Percentiles rank a stretch among this genome's conserved stretches.
Conservation (phyloP, 1,284 basidiomycete species). For the Dichomitus squalens region DNA sequence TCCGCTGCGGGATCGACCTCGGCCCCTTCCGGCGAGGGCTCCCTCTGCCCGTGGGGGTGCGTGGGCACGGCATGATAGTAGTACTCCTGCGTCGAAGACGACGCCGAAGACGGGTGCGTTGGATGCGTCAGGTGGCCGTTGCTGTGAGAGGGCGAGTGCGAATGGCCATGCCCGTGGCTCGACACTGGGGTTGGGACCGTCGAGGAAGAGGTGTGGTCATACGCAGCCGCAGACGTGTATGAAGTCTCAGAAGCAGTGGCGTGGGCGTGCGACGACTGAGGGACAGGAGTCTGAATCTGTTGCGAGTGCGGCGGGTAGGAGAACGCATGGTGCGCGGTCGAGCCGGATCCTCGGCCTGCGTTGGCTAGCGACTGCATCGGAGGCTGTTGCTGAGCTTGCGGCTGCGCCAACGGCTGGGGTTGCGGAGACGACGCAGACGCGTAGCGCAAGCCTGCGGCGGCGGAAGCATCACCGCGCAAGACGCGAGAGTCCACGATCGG, state of each 20-base stretch:
- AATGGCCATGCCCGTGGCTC: background rate
- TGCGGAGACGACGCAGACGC: slow-evolving; percentile 7
- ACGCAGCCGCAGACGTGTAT: background rate
- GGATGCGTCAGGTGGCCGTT: too few species aligned
- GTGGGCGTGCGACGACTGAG: slow-evolving; percentile 1
- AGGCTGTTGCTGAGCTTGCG: background rate
- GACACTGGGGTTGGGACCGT: background rate
- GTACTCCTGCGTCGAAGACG: slow-evolving; percentile 1
- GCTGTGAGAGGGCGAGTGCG: background rate
- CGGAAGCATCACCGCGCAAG: slow-evolving; percentile 9
- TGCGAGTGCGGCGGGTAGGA: slow-evolving; percentile 15
- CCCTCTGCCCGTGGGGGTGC: slow-evolving; percentile 9
- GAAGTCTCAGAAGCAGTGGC: background rate
- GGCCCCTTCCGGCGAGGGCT: slow-evolving; percentile 13
- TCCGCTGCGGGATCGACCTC: slow-evolving; percentile 4
- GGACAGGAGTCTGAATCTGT: slow-evolving; percentile 1
- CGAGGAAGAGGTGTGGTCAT: background rate
- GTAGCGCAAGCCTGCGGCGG: slow-evolving; percentile 2
- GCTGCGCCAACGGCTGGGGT: slow-evolving; percentile 10
- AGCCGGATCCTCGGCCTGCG: slow-evolving; percentile 8
- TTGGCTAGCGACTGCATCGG: slow-evolving; percentile 12
- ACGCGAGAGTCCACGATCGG: slow-evolving; percentile 26
- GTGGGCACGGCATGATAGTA: slow-evolving; percentile 3
- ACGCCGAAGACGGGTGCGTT: too few species aligned
- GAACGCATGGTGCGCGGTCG: slow-evolving; percentile 10